phyloP scores from a whole-genome alignment of 2,329 filamentous ascomycete genomes.

The Trichophyton equinum region DNA sequence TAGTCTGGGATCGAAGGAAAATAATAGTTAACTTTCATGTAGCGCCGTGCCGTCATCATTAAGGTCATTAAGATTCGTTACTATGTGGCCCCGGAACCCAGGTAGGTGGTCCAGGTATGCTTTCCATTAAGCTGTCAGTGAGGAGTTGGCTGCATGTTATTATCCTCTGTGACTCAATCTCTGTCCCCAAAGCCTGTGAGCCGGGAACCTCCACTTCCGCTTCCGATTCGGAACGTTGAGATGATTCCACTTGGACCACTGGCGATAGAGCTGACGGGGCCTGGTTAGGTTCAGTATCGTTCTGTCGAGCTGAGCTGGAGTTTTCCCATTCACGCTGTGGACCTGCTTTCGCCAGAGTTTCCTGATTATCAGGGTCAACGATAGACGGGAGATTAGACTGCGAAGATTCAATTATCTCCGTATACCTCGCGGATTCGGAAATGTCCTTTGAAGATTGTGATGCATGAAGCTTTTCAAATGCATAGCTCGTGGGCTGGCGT shows the following conservation, averaged over 20 bases:
- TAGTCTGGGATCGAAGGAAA: background rate
- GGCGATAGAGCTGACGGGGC: conserved; percentile 18
- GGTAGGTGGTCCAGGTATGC: conserved; percentile 28
- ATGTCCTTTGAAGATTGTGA: background rate
- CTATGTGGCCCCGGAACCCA: conserved; percentile 14
- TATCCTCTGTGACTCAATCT: conserved; percentile 12
- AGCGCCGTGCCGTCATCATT: background rate
- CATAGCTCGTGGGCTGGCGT: conserved; percentile 7
- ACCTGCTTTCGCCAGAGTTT: background rate
- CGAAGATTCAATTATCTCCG: background rate
- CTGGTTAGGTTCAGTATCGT: background rate
- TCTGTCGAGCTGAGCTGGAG: background rate
- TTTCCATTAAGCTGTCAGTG: conserved; percentile 34
- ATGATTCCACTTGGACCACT: conserved; percentile 30
- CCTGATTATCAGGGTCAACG: background rate
- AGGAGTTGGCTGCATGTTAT: conserved; percentile 27
- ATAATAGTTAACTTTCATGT: background rate
- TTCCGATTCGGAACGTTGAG: conserved; percentile 20
- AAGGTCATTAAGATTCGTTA: conserved; percentile 2
- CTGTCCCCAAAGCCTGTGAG: background rate
- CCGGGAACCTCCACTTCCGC: conserved; percentile 5
- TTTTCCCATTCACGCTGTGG: background rate
- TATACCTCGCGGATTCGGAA: background rate
- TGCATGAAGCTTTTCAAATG: conserved; percentile 4
- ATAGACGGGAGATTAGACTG: background rate